Evolutionary conservation across 228 moss, liverwort and hornwort genomes (phyloP), one percentile per base, ranked within the genome.

Genomic region (Sphagnum magellanicum): DNA sequence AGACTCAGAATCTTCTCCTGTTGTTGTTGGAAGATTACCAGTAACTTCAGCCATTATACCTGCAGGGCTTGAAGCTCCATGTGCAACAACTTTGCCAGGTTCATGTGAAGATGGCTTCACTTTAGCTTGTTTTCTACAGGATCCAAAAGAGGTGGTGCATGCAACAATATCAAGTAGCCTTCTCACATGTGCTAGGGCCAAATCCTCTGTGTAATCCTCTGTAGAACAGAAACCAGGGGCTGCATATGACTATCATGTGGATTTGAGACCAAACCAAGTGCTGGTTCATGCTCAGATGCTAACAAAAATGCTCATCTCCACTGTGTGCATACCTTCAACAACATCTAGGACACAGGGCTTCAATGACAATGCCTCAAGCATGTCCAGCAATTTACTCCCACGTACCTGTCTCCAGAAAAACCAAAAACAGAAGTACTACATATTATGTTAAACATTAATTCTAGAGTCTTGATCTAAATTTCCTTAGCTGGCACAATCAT

Each of bases 151-250:
- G 65, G 82, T 78, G 8, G 82, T 82, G 74, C 85, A 85, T 5
- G 88, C 74, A 68, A 88, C 76, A 53, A 88, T 85, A 68, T 82
- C 88, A 74, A 88, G 74, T 52, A 64, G 53, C 63, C 88, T 82
- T 53, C 80, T 80, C 52, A 88, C 85, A 60, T 88, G 85, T 61
- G 71, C 73, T 13, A 80, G 61, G 15, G 85, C 85, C 66, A 75
- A 66, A 48, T 82, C 82, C 70, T 69, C 47, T 11, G 78, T 78
- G 64, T 88, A 88, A 72, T 85, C 80, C 80, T 85, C 88, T 88
- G 84, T 79, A 74, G 49, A 68, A 11, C 32, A 51, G n/a, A 10
- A 46, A 16, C 8, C 49, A 58, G 14, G 14, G 57, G 14, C 57
- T 58, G 65, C 0, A 5, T 13, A 14, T 13, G 49, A 10, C 13